Conservation (phyloP, 2,329 filamentous ascomycete genomes). For the Colletotrichum lini region DNA sequence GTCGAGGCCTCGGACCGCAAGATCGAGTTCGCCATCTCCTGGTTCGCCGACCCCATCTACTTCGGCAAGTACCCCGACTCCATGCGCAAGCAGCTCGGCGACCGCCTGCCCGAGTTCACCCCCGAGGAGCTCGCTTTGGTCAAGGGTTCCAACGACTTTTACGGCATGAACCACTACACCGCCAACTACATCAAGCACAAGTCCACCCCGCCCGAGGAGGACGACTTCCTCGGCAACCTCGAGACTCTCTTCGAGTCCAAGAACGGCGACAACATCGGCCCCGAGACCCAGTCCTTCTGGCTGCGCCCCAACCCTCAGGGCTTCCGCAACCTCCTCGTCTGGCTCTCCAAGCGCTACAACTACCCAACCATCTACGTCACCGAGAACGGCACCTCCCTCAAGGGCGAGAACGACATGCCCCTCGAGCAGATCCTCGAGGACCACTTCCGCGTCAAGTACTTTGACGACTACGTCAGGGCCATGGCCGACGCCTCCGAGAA, state of each 20-base stretch:
- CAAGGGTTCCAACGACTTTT: constrained; percentile 91
- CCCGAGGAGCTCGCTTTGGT: constrained; percentile 81
- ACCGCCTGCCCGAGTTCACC: constrained; percentile 82
- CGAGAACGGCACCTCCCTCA: constrained; percentile 89
- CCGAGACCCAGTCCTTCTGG: constrained; percentile 88
- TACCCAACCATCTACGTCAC: constrained; percentile 87
- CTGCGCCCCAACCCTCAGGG: constrained; percentile 81
- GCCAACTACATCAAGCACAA: constrained; percentile 88
- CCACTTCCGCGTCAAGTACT: constrained; percentile 86
- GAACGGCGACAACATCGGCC: constrained; percentile 80
- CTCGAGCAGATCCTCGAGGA: constrained; percentile 82
- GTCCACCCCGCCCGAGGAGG: constrained; percentile 69
- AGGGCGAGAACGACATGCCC: constrained; percentile 84
- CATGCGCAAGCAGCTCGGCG: constrained; percentile 85
- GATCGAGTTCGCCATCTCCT: constrained; percentile 88
- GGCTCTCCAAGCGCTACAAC: constrained; percentile 83
- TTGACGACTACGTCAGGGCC: constrained; percentile 81
- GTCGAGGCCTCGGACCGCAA: constrained; percentile 84
- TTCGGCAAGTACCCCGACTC: constrained; percentile 86
- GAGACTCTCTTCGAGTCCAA: constrained; percentile 81
- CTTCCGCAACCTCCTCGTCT: constrained; percentile 83
- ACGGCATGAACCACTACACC: constrained; percentile 95
- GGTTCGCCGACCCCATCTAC: constrained; percentile 93
- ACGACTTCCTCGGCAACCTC: constrained; percentile 83
- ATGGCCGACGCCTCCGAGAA: constrained; percentile 79